Evolutionary conservation across 108 stramenopile species (phyloP).

Genomic region (Nannochloropsis granulata): DNA sequence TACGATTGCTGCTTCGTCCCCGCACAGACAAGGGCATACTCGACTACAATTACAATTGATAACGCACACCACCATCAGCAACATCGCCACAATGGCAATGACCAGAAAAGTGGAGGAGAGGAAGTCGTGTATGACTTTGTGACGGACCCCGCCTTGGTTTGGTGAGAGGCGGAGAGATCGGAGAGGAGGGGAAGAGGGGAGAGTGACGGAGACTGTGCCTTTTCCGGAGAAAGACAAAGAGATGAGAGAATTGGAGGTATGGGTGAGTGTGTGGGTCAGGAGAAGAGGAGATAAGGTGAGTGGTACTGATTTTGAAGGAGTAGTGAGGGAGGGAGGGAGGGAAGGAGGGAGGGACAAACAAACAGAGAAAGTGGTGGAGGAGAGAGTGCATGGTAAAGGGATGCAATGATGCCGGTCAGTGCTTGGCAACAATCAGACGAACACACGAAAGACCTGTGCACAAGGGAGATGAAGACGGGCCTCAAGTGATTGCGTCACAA

Average conservation of each 20-base stretch:
- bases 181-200: neutral
- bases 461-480: no score
- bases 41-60: neutral
- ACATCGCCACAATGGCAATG: neutral
- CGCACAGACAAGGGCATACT: neutral
- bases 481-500: no score
- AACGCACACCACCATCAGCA: neutral
- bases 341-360: neutral
- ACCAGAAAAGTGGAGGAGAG: neutral
- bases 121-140: neutral
- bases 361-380: neutral
- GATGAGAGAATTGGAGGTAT: neutral
- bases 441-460: no score
- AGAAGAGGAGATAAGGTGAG: neutral
- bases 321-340: neutral
- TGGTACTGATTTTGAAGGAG: no score
- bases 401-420: neutral
- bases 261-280: neutral
- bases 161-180: neutral
- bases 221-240: neutral
- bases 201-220: neutral
- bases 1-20: neutral
- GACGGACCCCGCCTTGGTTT: neutral
- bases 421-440: no score
- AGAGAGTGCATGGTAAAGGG: neutral